Percentiles rank a stretch among this genome's conserved stretches.
These are phyloP conservation scores for Melastoma malabathricum DNA, from an alignment of 345 rosid genomes.

Conservation along the genomic window DNA sequence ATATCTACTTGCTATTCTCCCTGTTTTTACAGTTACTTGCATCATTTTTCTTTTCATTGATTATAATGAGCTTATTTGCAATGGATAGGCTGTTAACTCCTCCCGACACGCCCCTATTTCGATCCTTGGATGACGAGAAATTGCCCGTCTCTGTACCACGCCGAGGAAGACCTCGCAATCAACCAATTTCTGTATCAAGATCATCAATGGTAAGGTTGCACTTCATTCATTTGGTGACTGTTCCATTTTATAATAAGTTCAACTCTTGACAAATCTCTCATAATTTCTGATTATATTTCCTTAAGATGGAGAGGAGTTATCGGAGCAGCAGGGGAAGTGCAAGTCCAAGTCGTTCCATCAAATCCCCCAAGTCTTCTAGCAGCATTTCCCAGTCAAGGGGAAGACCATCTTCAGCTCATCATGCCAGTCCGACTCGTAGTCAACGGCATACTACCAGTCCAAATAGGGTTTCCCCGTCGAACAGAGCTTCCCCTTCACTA, in stretches of 20 bases:
- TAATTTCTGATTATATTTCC: neutral
- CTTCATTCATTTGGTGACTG: too few relatives aligned
- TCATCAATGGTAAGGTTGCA: constrained; percentile 56
- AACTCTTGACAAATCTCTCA: neutral
- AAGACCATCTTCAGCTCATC: constrained; percentile 69
- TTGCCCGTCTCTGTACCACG: constrained; percentile 32
- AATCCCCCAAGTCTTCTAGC: constrained; percentile 64
- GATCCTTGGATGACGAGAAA: constrained; percentile 79
- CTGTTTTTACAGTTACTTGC: too few relatives aligned
- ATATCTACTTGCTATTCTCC: too few relatives aligned
- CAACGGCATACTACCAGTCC: constrained; percentile 40
- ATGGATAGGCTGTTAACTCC: constrained; percentile 79
- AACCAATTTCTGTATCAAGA: constrained; percentile 78
- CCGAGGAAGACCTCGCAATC: constrained; percentile 84
- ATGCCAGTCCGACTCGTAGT: constrained; percentile 51
- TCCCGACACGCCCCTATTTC: constrained; percentile 95
- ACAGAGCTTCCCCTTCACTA: constrained; percentile 72
- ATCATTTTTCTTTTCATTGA: too few relatives aligned
- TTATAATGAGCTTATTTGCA: too few relatives aligned
- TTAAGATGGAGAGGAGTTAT: constrained; percentile 86
- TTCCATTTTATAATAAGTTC: too few relatives aligned
- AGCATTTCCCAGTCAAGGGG: constrained; percentile 59
- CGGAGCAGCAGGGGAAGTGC: constrained; percentile 91
- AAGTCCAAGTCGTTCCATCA: constrained; percentile 88
- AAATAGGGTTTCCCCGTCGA: too few relatives aligned